A percentile compares a stretch with the other conserved stretches of the same genome.
Evolutionary conservation across 352 stramenopile species (phyloP).

Genomic region (Globisporangium cylindrosporum): DNA sequence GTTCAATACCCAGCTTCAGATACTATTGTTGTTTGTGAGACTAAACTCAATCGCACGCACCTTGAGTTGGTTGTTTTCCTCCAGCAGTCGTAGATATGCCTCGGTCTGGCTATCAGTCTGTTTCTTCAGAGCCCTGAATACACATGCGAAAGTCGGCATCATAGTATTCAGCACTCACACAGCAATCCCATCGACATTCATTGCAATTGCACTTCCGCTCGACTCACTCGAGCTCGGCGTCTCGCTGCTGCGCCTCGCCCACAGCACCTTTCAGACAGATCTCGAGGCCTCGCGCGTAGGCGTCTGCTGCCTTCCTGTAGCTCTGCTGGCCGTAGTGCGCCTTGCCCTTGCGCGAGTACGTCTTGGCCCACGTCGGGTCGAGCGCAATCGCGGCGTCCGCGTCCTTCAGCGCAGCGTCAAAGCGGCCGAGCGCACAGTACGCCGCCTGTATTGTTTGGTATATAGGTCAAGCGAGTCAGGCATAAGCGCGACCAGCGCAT

Average conservation of each 20-base stretch:
- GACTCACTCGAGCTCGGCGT: slow-evolving; percentile 69
- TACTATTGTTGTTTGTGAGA: too few relatives aligned
- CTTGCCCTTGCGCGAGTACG: slow-evolving; percentile 78
- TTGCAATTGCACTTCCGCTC: not conserved
- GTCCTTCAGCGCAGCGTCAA: slow-evolving; percentile 46
- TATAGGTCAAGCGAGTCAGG: not conserved
- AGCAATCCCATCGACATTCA: not conserved
- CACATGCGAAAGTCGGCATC: not conserved
- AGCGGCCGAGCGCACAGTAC: slow-evolving; percentile 59
- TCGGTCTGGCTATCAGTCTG: slow-evolving; percentile 70
- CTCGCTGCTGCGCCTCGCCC: slow-evolving; percentile 63
- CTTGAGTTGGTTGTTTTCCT: slow-evolving; percentile 75
- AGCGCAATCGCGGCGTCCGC: slow-evolving; percentile 59
- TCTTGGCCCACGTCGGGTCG: slow-evolving; percentile 69
- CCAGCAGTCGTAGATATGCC: slow-evolving; percentile 67
- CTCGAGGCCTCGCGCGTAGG: slow-evolving; percentile 69
- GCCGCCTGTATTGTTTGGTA: slow-evolving; percentile 29
- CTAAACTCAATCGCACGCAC: slow-evolving; percentile 21
- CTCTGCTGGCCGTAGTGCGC: slow-evolving; percentile 62
- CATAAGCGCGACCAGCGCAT: not conserved
- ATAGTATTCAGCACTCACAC: not conserved
- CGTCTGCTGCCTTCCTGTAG: slow-evolving; percentile 69
- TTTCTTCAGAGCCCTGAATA: slow-evolving; percentile 49
- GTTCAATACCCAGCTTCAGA: not conserved
- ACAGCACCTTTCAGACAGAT: slow-evolving; percentile 65